Evolutionary conservation across 2,329 filamentous ascomycete genomes (phyloP).

Genomic region (Sphaerostilbella broomeana): DNA sequence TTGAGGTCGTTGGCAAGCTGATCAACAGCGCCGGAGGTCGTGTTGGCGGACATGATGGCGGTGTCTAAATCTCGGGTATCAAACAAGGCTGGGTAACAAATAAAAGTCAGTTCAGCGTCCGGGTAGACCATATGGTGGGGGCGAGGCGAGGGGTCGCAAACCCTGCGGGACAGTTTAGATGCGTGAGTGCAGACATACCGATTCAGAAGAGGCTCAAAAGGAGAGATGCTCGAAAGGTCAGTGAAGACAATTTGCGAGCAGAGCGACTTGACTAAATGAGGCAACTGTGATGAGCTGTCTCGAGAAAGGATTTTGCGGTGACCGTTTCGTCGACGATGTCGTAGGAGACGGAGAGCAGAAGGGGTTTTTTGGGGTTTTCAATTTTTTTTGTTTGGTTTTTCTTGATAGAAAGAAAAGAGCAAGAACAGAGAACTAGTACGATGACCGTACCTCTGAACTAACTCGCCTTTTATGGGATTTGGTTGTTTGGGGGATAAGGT

Average conservation of each 20-base stretch:
- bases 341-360: slow-evolving; percentile 29
- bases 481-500: slow-evolving; percentile 42
- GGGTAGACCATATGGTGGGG: too few relatives aligned
- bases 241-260: slow-evolving; percentile 9
- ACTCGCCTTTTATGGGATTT: slow-evolving; percentile 39
- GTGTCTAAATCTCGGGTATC: slow-evolving; percentile 10
- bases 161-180: not conserved
- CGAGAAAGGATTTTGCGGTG: slow-evolving; percentile 13
- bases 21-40: slow-evolving; percentile 58
- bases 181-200: slow-evolving; percentile 10
- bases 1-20: slow-evolving; percentile 74
- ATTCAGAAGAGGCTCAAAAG: slow-evolving; percentile 7
- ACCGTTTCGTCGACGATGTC: slow-evolving; percentile 24
- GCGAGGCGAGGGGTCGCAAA: not conserved
- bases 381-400: slow-evolving; percentile 55
- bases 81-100: slow-evolving; percentile 9
- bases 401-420: slow-evolving; percentile 44
- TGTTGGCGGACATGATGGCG: slow-evolving; percentile 50
- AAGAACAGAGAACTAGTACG: slow-evolving; percentile 56
- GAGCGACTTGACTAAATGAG: slow-evolving; percentile 10
- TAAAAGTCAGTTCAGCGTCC: slow-evolving; percentile 6
- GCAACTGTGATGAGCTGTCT: slow-evolving; percentile 13
- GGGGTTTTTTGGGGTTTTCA: slow-evolving; percentile 56
- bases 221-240: slow-evolving; percentile 10
- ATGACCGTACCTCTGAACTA: slow-evolving; percentile 52